These are phyloP conservation scores for Kondoa malvinella DNA, from an alignment of 768 basidiomycete species.

Conservation along the genomic window DNA sequence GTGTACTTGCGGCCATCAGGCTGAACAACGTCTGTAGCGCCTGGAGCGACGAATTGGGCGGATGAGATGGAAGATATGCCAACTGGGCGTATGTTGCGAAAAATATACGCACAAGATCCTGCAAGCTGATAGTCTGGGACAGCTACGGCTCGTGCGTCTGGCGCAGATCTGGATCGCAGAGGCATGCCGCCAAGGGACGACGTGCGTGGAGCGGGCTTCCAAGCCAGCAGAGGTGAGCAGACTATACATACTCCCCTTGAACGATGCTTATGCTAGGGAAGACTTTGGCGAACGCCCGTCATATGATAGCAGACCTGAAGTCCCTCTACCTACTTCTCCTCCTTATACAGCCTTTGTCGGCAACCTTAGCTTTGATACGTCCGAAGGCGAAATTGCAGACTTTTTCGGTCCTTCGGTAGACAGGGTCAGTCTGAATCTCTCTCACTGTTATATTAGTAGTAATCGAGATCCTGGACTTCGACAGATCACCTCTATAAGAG, in stretches of 20 bases:
- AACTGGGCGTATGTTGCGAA: conserved; percentile 59
- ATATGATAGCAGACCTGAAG: conserved; percentile 57
- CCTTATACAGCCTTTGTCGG: conserved; percentile 96
- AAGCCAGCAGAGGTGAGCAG: not conserved
- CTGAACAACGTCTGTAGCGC: no score
- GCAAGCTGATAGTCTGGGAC: not conserved
- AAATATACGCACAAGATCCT: not conserved
- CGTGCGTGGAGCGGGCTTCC: conserved; percentile 1
- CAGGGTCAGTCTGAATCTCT: conserved; percentile 2
- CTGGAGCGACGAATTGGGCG: no score
- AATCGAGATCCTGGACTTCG: conserved; percentile 4
- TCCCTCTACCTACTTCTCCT: conserved; percentile 85
- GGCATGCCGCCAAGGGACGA: not conserved
- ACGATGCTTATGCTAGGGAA: not conserved
- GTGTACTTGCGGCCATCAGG: no score
- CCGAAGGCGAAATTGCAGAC: conserved; percentile 58
- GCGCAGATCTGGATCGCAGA: not conserved
- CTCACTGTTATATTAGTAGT: not conserved
- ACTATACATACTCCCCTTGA: no score
- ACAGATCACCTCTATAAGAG: conserved; percentile 69
- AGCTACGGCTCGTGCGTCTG: conserved; percentile 5
- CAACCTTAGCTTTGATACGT: conserved; percentile 83
- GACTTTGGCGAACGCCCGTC: conserved; percentile 15
- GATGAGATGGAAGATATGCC: conserved; percentile 94
- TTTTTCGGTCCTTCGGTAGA: conserved; percentile 45